phyloP scores from a whole-genome alignment of 202 grass and related monocot species.

The Setaria viridis region DNA sequence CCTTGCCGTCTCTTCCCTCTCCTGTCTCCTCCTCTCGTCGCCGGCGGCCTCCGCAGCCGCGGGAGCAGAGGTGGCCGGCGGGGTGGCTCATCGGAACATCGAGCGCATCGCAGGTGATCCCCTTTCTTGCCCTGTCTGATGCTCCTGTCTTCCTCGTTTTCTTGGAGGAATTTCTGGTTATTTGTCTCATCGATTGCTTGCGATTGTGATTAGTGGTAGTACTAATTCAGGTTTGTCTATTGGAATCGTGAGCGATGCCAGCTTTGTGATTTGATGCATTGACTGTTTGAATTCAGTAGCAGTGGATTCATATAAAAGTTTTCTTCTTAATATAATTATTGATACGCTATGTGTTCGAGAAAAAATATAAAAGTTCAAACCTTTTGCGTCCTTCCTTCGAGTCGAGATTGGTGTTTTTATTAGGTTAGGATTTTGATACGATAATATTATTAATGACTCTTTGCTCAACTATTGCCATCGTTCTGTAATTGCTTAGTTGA shows the following conservation, averaged over 20 bases:
- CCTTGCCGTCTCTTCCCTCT: conserved; percentile 22
- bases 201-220: background rate
- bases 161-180: background rate
- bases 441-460: background rate
- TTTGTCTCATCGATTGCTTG: background rate
- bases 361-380: no score
- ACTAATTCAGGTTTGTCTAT: background rate
- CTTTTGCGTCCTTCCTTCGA: background rate
- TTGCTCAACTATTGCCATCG: background rate
- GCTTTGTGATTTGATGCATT: background rate
- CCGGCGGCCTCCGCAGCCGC: background rate
- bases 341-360: no score
- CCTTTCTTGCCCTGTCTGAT: background rate
- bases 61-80: background rate
- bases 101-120: conserved; percentile 55
- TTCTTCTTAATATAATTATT: no score
- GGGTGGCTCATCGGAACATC: conserved; percentile 21
- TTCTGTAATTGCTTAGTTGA: background rate
- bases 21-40: conserved; percentile 29
- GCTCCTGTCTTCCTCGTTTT: background rate
- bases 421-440: background rate
- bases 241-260: background rate
- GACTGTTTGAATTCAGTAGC: no score
- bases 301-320: background rate
- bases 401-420: background rate